Conservation (phyloP, 2,329 filamentous ascomycete species). For the Fusarium nygamai region DNA sequence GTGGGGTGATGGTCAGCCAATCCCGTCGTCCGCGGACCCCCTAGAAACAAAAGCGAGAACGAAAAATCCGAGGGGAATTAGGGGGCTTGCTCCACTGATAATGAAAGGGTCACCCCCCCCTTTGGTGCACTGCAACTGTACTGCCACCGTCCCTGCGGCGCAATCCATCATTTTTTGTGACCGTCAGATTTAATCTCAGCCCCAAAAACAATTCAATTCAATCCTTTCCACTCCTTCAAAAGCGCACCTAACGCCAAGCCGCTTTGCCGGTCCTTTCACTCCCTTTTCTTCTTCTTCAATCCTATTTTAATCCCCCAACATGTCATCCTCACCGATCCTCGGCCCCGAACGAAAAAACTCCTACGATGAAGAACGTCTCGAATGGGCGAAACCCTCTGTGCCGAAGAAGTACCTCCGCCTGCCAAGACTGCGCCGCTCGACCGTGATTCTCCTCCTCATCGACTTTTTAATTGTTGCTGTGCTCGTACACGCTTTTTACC, state of each 20-base stretch:
- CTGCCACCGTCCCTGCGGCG: neutral
- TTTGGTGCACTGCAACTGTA: neutral
- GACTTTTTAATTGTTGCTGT: conserved; percentile 72
- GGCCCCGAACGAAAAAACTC: conserved; percentile 15
- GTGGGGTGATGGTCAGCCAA: conserved; percentile 4
- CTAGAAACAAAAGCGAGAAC: neutral
- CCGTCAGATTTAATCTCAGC: conserved; percentile 6
- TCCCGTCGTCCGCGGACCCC: conserved; percentile 3
- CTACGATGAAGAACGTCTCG: conserved; percentile 43
- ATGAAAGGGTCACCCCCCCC: conserved; percentile 13
- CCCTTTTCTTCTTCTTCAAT: neutral
- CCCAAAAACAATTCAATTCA: neutral
- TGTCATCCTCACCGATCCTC: conserved; percentile 24
- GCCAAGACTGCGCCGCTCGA: conserved; percentile 32
- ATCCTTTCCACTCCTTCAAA: conserved; percentile 8
- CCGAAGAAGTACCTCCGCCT: conserved; percentile 40
- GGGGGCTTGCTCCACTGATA: conserved; percentile 1
- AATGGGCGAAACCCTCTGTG: conserved; percentile 32
- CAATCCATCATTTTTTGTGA: neutral
- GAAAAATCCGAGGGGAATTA: too few relatives aligned
- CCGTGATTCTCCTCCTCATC: conserved; percentile 69
- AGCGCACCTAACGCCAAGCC: neutral
- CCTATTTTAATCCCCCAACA: neutral
- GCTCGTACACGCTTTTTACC: conserved; percentile 74
- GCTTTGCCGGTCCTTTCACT: neutral